Base-by-base conservation (phyloP, 2,329 filamentous ascomycete species). In the Myriosclerotinia curreyana region DNA sequence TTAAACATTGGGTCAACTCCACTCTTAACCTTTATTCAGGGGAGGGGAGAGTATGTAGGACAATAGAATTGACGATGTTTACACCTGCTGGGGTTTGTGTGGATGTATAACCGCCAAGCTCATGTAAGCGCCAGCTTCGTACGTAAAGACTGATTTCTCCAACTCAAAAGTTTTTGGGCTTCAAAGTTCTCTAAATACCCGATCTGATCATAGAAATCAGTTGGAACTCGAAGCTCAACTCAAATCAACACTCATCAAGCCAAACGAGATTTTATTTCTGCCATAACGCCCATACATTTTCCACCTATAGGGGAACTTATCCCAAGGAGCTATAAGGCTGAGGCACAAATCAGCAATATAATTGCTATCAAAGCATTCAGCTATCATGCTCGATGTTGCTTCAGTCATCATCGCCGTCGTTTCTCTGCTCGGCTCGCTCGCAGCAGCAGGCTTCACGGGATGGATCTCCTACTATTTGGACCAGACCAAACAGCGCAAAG, bases 391-490 rank as follows among this genome's bases (percentile, higher is more conserved):
- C 15, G 69, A 70, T 63, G 28, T 63, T 28, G 69, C 70, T 15
- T 71, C 70, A 34, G 70, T 71, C 36, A 66, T 71, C 63, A 68
- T 71, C 34, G 70, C 70, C 4, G 63, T 69, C 15, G 69, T 71
- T 14, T 71, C 69, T n/a, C 66, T 71, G 12, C n/a, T 70, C 28
- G 70, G 70, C 4, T 71, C 70, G 5, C 67, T 71, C 12, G 64
- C 65, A 31, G 67, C 70, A 42, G 69, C 70, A 28, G 69, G 64
- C 11, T 71, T 71, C 64, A 69, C 70, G 12, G 70, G 70, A 53
- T 71, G 70, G 70, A 67, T 71, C 31, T 69, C 69, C 50, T 71
- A 66, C 56, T 71, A 71, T 49, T 63, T 71, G 42, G 70, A 71
- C 50, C 68, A 71, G 62, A 66, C 66, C 46, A 70, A 68, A 65